phyloP scores from a whole-genome alignment of 1,284 basidiomycete genomes.

The Dichomitus squalens region DNA sequence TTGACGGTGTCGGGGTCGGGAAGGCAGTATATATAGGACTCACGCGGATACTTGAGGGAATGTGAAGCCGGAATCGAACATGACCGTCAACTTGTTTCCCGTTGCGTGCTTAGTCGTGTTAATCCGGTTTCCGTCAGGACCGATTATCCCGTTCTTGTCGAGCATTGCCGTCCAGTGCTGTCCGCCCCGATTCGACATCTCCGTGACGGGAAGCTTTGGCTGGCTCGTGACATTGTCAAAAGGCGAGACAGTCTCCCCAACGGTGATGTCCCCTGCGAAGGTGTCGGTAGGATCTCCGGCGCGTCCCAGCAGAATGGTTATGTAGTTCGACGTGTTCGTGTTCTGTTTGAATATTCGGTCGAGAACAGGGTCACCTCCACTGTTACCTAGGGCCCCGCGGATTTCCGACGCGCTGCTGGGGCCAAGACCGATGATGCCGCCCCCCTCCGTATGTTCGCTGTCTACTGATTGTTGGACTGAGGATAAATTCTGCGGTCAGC shows the following conservation, averaged over 20 bases:
- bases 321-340: constrained; percentile 52
- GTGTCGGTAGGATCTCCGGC: constrained; percentile 33
- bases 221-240: constrained; percentile 38
- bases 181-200: constrained; percentile 21
- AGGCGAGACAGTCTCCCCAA: constrained; percentile 35
- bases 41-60: constrained; percentile 65
- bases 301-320: constrained; percentile 49
- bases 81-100: constrained; percentile 49
- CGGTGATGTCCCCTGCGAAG: constrained; percentile 41
- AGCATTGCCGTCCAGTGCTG: constrained; percentile 42
- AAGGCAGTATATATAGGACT: constrained; percentile 13
- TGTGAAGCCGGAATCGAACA: constrained; percentile 73
- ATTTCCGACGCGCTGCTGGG: constrained; percentile 38
- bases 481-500: background rate
- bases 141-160: constrained; percentile 41
- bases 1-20: background rate
- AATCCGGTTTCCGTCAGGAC: constrained; percentile 47
- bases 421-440: constrained; percentile 43
- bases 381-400: constrained; percentile 25
- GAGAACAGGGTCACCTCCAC: constrained; percentile 50
- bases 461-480: constrained; percentile 31
- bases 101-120: constrained; percentile 42
- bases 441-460: constrained; percentile 26
- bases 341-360: constrained; percentile 67
- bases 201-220: constrained; percentile 36